Evolutionary conservation across 768 basidiomycete species (phyloP), one percentile per base, ranked within the genome.

Genomic region (Collybiopsis confluens): DNA sequence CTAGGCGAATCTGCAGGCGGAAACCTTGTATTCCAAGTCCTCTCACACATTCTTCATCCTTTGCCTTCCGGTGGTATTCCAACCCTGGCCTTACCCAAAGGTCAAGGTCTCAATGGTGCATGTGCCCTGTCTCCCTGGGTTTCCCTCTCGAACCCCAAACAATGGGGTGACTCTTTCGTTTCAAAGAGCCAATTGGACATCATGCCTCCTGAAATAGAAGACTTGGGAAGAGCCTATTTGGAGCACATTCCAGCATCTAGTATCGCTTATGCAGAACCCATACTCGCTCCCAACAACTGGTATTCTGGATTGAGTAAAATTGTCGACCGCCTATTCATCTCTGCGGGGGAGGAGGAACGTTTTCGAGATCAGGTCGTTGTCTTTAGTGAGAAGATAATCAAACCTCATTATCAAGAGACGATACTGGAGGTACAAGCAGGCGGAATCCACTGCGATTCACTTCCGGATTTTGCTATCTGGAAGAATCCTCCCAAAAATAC

Each of bases 381-480:
- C 15, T 50, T 38, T 0, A 44, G 48, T 3, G 55, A 69, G 20
- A 63, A 56, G 33, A 59, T 63, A 46, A 52, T 72, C 2, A 57
- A 56, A 11, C 62, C 63, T 35, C 45, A 63, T 9, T 58, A 63
- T 28, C 23, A 46, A 0, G 44, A 58, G 2, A 52, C 59, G 40
- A 58, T 58, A 30, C 58, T 69, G 20, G 58, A 66, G 4, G 47
- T 70, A 20, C 70, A 72, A 54, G 54, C 61, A 21, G 55, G 61
- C 43, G 73, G 72, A 2, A 60, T 73, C 4, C 73, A 75, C 52
- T 65, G 71, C 54, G 72, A 73, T 53, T 65, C 65, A 40, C 68
- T 60, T 33, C 57, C 69, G 24, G 71, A 74, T 8, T 50, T 50
- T 35, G 16, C 24, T 2, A 16, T 50, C 9, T 27, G 35, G 4